Conservation (phyloP, 805 yeast genomes). For the Candida multigemmis region DNA sequence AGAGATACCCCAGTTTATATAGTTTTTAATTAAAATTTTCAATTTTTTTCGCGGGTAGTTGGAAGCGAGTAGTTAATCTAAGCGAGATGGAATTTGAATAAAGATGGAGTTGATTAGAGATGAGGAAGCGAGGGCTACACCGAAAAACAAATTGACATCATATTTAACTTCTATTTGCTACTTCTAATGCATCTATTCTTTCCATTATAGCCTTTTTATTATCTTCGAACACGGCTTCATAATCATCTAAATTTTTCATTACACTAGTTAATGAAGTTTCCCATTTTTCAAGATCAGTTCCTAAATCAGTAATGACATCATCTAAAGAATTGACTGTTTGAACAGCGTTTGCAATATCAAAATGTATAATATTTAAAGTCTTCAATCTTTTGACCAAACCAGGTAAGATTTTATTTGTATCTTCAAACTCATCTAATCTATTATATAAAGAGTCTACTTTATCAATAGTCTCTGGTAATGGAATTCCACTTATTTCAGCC, state of each 20-base stretch:
- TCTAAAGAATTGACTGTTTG: slow-evolving; percentile 17
- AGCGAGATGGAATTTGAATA: not conserved
- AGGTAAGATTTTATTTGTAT: slow-evolving; percentile 13
- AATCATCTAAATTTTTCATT: slow-evolving; percentile 13
- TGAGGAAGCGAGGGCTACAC: not conserved
- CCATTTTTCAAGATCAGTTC: slow-evolving; percentile 22
- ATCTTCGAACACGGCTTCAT: slow-evolving; percentile 11
- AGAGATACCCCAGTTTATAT: not conserved
- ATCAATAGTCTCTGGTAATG: slow-evolving; percentile 2
- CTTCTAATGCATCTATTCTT: slow-evolving; percentile 8
- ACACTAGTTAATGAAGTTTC: slow-evolving; percentile 12
- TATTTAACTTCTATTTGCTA: slow-evolving; percentile 1
- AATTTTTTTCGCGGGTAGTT: not conserved
- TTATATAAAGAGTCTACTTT: slow-evolving; percentile 16
- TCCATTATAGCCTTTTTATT: slow-evolving; percentile 13
- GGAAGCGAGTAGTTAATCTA: not conserved
- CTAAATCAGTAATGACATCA: slow-evolving; percentile 12
- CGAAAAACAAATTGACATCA: not conserved
- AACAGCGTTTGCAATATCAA: slow-evolving; percentile 19
- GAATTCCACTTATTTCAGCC: slow-evolving; percentile 2
- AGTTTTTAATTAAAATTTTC: not conserved
- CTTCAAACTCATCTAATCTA: slow-evolving; percentile 17
- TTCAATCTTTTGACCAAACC: slow-evolving; percentile 17
- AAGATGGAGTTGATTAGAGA: slow-evolving; percentile 2
- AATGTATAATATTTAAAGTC: slow-evolving; percentile 21